Percentiles rank a stretch among this genome's conserved stretches.
Evolutionary conservation across 2,329 filamentous ascomycete species (phyloP).

Genomic region (Hymenoscyphus infarciens): DNA sequence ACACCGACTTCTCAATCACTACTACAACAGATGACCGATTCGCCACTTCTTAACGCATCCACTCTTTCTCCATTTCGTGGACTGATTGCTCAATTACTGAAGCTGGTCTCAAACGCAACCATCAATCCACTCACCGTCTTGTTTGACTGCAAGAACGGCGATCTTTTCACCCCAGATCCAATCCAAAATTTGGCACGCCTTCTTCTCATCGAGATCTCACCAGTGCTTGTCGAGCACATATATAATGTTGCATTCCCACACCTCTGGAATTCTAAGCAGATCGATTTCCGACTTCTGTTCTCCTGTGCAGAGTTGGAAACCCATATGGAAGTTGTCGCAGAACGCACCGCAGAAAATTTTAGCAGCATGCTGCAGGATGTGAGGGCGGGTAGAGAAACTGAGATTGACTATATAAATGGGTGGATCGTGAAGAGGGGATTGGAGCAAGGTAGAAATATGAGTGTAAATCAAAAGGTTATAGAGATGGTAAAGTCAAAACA

Average conservation of each 20-base stretch:
- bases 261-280: conserved; percentile 32
- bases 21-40: conserved; percentile 40
- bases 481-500: conserved; percentile 41
- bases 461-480: conserved; percentile 42
- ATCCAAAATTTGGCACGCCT: conserved; percentile 60
- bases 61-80: conserved; percentile 43
- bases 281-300: conserved; percentile 10
- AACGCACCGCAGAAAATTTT: conserved; percentile 50
- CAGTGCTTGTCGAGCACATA: conserved; percentile 56
- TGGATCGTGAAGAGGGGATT: conserved; percentile 41
- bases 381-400: conserved; percentile 48
- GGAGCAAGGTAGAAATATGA: conserved; percentile 34
- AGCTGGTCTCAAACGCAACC: conserved; percentile 74
- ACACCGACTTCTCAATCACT: conserved; percentile 28
- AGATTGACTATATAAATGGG: conserved; percentile 58
- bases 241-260: neutral
- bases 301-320: conserved; percentile 36
- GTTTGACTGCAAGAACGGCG: conserved; percentile 74
- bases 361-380: conserved; percentile 63
- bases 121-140: conserved; percentile 85
- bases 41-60: conserved; percentile 43
- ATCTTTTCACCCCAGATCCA: conserved; percentile 57
- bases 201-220: conserved; percentile 70
- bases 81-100: conserved; percentile 72
- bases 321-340: conserved; percentile 34